Conservation (phyloP, 352 stramenopile genomes). For the Globisporangium solare region DNA sequence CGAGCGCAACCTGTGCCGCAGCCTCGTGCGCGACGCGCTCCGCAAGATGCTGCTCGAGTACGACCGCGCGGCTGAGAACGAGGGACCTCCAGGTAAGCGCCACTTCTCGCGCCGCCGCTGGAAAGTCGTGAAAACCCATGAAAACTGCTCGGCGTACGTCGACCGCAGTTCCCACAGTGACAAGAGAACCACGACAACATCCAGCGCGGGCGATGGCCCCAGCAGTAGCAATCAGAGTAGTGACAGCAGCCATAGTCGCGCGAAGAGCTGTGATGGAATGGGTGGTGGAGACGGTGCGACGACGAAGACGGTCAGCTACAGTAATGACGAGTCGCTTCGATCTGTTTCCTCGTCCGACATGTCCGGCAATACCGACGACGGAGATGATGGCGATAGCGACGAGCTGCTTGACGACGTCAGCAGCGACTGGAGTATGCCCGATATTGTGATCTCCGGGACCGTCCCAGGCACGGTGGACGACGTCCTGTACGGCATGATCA, state of each 20-base stretch:
- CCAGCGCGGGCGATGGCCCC: too few relatives aligned
- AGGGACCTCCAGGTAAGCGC: not conserved
- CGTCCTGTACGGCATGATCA: constrained; percentile 16
- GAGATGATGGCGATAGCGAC: too few relatives aligned
- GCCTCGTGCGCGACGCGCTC: constrained; percentile 7
- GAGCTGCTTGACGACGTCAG: too few relatives aligned
- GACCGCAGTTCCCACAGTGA: constrained; percentile 1
- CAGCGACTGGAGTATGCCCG: constrained; percentile 10
- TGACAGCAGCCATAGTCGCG: too few relatives aligned
- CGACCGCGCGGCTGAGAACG: constrained; percentile 6
- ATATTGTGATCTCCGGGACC: constrained; percentile 13
- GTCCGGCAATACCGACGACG: too few relatives aligned
- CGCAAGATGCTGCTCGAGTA: constrained; percentile 10
- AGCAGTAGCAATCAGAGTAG: not conserved
- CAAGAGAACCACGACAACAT: not conserved
- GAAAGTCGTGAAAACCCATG: constrained; percentile 16
- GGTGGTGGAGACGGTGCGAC: too few relatives aligned
- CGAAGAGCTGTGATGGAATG: too few relatives aligned
- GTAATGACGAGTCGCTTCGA: too few relatives aligned
- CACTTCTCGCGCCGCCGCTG: constrained; percentile 6
- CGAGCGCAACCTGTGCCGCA: constrained; percentile 6
- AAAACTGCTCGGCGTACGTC: constrained; percentile 11
- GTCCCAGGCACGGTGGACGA: constrained; percentile 14
- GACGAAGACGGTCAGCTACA: too few relatives aligned
- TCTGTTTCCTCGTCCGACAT: too few relatives aligned